Evolutionary conservation across 768 basidiomycete species (phyloP), one percentile per base, ranked within the genome.

Genomic region (Lactarius hengduanensis): DNA sequence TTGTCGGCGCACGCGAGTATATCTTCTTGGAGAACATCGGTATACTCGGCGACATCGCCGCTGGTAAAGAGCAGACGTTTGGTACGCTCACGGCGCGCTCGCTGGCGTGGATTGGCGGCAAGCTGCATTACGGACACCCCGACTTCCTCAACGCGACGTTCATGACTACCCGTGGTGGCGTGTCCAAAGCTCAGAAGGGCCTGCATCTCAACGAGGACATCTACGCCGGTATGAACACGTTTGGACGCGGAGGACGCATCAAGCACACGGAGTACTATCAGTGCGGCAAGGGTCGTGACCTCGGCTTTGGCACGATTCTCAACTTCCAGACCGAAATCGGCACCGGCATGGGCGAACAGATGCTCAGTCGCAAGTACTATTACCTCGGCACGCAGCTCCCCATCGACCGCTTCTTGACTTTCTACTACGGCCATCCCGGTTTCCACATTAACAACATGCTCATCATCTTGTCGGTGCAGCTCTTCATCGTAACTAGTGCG

Each of bases 401-500:
- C 43, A 89, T 98, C 75, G 97, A 99, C 76, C 88, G 97, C 55
- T 99, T 99, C 88, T 80, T 99, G 77, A 98, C 97, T 58, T 99
- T 98, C 84, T 98, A 99, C 81, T 99, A 98, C 72, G 96, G 94
- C 57, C 97, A 98, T 77, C 97, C 97, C 55, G 97, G 94, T 61
- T 99, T 99, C 89, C 97, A 98, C 75, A 96, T 99, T 81, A 98
- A 99, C 84, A 99, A 98, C 77, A 98, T 98, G 86, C 81, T 98
- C 75, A 91, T 99, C 78, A 99, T 99, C 74, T 78, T 97, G 70
- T 96, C 97, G 45, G 92, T 98, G 32, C 96, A 98, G 77, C 80
- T 96, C 66, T 98, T 99, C 84, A 84, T 98, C 73, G 82, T 96
- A 61, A 92, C 94, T 5, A 86, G 92, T 94, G 74, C 72, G 92